Conservation (phyloP, 495 filamentous ascomycete genomes). For the Annulohypoxylon stygium region DNA sequence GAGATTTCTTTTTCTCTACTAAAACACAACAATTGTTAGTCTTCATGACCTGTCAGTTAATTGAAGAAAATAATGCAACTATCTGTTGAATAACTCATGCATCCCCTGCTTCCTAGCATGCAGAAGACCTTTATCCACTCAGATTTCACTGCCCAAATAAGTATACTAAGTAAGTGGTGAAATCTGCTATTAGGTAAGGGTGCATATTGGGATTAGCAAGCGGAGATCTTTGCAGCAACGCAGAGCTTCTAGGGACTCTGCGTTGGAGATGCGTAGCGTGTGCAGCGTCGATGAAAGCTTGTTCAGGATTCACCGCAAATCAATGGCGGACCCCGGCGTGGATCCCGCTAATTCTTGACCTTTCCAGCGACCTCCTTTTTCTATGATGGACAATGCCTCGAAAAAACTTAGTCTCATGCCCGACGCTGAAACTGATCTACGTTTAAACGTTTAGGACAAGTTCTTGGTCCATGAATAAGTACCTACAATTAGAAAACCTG, state of each 20-base stretch:
- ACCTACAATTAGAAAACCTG: background rate
- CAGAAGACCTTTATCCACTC: background rate
- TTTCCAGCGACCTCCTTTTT: slow-evolving; percentile 10
- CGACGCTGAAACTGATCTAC: slow-evolving; percentile 39
- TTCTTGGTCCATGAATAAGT: slow-evolving; percentile 3
- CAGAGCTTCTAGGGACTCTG: slow-evolving; percentile 3
- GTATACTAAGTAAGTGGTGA: background rate
- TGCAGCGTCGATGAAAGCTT: slow-evolving; percentile 17
- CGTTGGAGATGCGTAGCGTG: background rate
- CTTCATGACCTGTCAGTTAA: slow-evolving; percentile 4
- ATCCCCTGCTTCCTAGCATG: background rate
- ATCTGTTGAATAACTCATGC: background rate
- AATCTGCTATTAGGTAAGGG: background rate
- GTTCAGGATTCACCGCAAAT: slow-evolving; percentile 32
- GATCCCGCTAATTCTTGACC: slow-evolving; percentile 42
- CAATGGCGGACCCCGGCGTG: slow-evolving; percentile 26
- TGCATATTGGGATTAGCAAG: background rate
- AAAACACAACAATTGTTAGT: slow-evolving; percentile 2
- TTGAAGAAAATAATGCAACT: slow-evolving; percentile 1
- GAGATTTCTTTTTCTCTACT: slow-evolving; percentile 20
- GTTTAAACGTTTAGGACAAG: slow-evolving; percentile 1
- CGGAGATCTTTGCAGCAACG: slow-evolving; percentile 1
- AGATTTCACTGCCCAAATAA: background rate
- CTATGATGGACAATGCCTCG: slow-evolving; percentile 1
- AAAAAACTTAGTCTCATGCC: slow-evolving; percentile 25